Evolutionary conservation across 176 grass and related monocot species (phyloP), one percentile per base, ranked within the genome.

Genomic region (Phragmites australis): DNA sequence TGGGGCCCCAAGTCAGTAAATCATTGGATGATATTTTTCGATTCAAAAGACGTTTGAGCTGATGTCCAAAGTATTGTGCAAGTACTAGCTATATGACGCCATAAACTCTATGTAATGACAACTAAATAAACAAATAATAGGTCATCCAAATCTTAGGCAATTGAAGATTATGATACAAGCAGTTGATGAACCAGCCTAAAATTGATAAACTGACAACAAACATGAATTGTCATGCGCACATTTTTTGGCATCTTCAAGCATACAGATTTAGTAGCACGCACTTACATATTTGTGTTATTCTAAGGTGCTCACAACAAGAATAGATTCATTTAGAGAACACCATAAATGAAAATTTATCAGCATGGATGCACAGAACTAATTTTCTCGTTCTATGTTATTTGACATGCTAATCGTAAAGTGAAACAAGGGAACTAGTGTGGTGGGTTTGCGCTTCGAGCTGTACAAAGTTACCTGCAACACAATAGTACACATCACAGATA

Each of bases 41-140:
- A 26, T 42, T 41, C 16, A 31, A 9, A n/a, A n/a, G n/a, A n/a
- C n/a, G n/a, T n/a, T n/a, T n/a, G n/a, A 85, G 30, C 31, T 42
- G 8, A 7, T 13, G 66, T 29, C 66, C 63, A 64, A 64, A 46
- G 10, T 17, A 67, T n/a, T 8, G 16, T 42, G 19, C 5, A 82
- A 52, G 14, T 62, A 67, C 10, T 2, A 39, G 32, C 75, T 43
- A 42, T 63, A 25, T 3, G 52, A 46, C 26, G 16, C 17, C 8
- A 21, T 26, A 31, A 73, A 69, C 25, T 30, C 17, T 23, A 68
- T 32, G 43, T 18, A 65, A 77, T 3, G 3, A 57, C 12, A 59
- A 68, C 58, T n/a, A 81, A 58, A 52, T 40, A 56, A 74, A 68
- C 55, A 60, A 25, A 54, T 51, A 59, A 65, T 13, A 41, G n/a